Conservation (phyloP, 2,329 filamentous ascomycete genomes). For the Ophiostoma sp. region DNA sequence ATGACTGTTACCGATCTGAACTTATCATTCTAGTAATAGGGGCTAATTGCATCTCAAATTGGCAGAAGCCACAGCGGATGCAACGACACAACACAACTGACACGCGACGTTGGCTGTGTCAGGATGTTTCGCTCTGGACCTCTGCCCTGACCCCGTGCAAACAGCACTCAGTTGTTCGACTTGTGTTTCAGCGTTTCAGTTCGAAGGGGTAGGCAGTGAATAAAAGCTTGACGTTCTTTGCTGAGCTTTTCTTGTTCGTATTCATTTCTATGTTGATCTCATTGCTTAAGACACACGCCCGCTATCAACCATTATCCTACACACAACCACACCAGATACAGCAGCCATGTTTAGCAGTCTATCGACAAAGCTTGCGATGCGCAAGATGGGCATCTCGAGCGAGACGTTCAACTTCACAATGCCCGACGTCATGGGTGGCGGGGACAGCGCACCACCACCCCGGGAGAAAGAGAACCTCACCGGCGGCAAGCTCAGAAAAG, state of each 20-base stretch:
- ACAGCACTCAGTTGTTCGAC: not conserved
- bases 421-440: conserved; percentile 30
- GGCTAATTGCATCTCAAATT: not conserved
- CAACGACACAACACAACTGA: conserved; percentile 39
- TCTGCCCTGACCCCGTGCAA: not conserved
- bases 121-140: conserved; percentile 20
- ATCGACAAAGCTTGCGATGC: conserved; percentile 54
- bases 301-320: not conserved
- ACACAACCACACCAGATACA: not conserved
- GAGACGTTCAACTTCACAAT: conserved; percentile 44
- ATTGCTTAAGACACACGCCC: not conserved
- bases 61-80: not conserved
- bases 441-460: not conserved
- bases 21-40: not conserved
- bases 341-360: conserved; percentile 50
- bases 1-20: not conserved
- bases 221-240: not conserved
- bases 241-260: not conserved
- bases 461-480: not conserved
- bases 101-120: conserved; percentile 32
- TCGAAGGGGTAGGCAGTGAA: not conserved
- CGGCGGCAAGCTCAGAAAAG: conserved; percentile 27
- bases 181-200: not conserved
- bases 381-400: conserved; percentile 50
- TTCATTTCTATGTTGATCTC: not conserved